These are phyloP conservation scores for Salvia rosmarinus DNA, from an alignment of 257 asterid species.

Conservation along the genomic window DNA sequence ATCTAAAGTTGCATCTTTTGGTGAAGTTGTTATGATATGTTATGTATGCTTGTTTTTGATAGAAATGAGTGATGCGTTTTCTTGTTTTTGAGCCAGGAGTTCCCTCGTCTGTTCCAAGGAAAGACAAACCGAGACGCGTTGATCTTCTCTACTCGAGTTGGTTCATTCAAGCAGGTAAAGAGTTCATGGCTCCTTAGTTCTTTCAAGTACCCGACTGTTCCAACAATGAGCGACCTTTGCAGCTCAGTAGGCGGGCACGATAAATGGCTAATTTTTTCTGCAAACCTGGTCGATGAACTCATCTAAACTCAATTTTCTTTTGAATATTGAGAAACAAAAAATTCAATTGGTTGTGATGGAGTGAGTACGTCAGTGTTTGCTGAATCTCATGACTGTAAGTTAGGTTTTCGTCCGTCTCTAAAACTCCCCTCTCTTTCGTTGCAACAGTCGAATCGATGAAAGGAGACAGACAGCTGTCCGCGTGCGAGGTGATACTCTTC, in stretches of 20 bases:
- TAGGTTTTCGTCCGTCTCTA: not conserved
- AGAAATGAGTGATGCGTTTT: slow-evolving; percentile 19
- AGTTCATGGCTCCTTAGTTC: not conserved
- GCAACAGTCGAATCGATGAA: slow-evolving; percentile 74
- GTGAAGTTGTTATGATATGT: not conserved
- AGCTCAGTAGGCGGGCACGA: not conserved
- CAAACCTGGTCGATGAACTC: not conserved
- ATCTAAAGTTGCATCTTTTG: not conserved
- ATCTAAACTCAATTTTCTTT: not conserved
- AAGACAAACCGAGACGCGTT: slow-evolving; percentile 84
- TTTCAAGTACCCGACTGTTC: not conserved
- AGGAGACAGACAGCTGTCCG: slow-evolving; percentile 54
- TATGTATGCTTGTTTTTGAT: slow-evolving; percentile 1
- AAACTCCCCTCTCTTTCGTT: not conserved
- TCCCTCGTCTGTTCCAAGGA: slow-evolving; percentile 70
- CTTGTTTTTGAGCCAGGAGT: slow-evolving; percentile 56
- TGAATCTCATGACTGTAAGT: not conserved
- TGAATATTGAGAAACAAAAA: not conserved
- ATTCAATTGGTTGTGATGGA: not conserved
- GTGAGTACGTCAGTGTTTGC: not conserved
- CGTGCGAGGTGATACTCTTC: slow-evolving; percentile 85
- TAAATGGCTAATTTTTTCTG: not conserved
- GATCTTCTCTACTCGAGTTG: slow-evolving; percentile 90
- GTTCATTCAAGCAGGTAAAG: slow-evolving; percentile 81
- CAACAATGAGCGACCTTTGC: not conserved